Evolutionary conservation across 345 rosid species (phyloP), one percentile per base, ranked within the genome.

Genomic region (Corymbia maculata): DNA sequence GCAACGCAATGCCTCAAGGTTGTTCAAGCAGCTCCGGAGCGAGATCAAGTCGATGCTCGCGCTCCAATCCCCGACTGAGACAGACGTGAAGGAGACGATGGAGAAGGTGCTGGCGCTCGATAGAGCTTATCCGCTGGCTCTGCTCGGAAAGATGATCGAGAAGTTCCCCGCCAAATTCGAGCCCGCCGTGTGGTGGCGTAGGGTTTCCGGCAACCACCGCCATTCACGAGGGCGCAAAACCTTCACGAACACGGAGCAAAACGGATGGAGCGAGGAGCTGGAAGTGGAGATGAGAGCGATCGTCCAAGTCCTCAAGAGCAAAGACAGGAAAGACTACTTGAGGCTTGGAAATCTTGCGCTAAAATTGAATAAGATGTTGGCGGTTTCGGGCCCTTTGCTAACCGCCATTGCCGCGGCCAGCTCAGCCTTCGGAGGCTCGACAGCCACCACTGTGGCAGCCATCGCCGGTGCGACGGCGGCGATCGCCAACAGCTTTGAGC

Each of bases 291-390:
- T 94, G 93, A 85, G 93, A 53, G 93, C 92, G 55, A 85, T 91
- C 6, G 26, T 91, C 14, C 49, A 87, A 52, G 92, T 92, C 11
- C 68, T 94, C 57, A 92, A 85, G 87, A 86, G 13, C 1, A 94
- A 91, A 89, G 95, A 93, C 66, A 85, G 26, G 3, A 90, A 93
- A 52, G 95, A 94, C 75, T 94, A 92, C 50, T 61, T 53, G 88
- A 91, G 91, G 50, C 89, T 94, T 7, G 94, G 95, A 21, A 89
- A 75, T 89, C 36, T 92, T 68, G 94, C 88, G 1, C 88, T 92
- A 88, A 93, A 92, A 90, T n/a, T 90, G 10, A 92, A 93, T 93
- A 94, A 91, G 91, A 30, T 87, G 47, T 52, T 92, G 85, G 96
- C 96, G 7, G 86, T 94, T 57, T 87, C 93, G 3, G 92, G 92